Evolutionary conservation across 164 flowering plant genomes (phyloP).

Genomic region (Macadamia integrifolia): DNA sequence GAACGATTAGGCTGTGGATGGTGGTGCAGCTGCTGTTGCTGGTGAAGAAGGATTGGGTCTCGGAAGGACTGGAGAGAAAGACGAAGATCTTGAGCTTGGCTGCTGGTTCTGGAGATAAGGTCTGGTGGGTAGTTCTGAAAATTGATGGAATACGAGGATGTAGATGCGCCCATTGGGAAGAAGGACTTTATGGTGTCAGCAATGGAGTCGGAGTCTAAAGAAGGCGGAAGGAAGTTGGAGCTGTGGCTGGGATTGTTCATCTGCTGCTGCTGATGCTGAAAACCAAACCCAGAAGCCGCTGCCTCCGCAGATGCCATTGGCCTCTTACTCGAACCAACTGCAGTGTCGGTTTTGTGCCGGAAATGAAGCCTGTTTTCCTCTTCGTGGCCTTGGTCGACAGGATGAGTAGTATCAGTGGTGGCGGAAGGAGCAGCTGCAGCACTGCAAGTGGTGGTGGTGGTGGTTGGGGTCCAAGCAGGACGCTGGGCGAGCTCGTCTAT

Average conservation of each 20-base stretch:
- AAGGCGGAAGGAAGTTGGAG: conserved; percentile 44
- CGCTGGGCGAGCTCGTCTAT: conserved; percentile 41
- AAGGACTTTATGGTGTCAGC: conserved; percentile 89
- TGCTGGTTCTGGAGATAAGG: conserved; percentile 30
- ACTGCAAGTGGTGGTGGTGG: conserved; percentile 8
- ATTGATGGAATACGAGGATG: conserved; percentile 27
- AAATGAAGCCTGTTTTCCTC: neutral
- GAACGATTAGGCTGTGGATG: conserved; percentile 18
- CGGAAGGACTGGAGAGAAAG: conserved; percentile 62
- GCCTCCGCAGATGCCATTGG: conserved; percentile 3
- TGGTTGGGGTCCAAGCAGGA: conserved; percentile 35
- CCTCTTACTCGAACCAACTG: conserved; percentile 14
- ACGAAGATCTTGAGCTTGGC: conserved; percentile 43
- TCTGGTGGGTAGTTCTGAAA: conserved; percentile 46
- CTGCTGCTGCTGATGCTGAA: conserved; percentile 8
- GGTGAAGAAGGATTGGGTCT: conserved; percentile 32
- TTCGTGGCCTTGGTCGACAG: conserved; percentile 5
- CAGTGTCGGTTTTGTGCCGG: neutral
- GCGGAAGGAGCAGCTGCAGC: neutral
- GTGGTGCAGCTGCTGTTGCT: conserved; percentile 17
- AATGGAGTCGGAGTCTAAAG: conserved; percentile 68
- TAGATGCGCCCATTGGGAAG: conserved; percentile 38
- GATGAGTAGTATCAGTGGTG: neutral
- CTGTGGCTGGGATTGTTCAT: conserved; percentile 5
- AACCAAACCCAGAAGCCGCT: conserved; percentile 10